These are phyloP conservation scores for Gossypium gossypioides DNA, from an alignment of 441 rosid genomes.

Conservation along the genomic window DNA sequence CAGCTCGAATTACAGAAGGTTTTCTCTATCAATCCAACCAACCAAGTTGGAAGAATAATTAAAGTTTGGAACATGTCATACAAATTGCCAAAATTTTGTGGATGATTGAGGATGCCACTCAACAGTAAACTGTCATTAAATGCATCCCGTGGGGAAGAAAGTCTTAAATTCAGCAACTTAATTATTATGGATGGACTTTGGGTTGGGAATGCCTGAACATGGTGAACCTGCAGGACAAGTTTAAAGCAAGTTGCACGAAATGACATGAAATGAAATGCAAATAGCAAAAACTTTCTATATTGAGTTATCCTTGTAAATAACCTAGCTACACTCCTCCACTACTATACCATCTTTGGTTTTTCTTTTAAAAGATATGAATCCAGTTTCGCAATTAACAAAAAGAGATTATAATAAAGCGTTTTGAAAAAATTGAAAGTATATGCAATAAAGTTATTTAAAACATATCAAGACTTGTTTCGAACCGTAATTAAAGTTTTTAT, in stretches of 20 bases:
- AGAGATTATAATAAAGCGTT: no score
- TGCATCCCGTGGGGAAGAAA: background rate
- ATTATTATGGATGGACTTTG: background rate
- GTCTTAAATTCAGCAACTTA: background rate
- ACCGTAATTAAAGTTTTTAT: no score
- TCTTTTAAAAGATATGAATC: no score
- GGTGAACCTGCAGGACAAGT: background rate
- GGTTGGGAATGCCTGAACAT: background rate
- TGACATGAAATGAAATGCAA: background rate
- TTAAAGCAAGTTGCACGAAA: constrained; percentile 13
- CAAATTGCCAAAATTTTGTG: background rate
- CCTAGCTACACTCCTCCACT: background rate
- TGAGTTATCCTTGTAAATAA: background rate
- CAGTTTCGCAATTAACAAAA: no score
- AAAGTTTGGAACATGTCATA: background rate
- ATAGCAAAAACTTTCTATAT: background rate
- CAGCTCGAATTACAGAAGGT: background rate
- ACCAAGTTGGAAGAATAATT: background rate
- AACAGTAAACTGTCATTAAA: background rate
- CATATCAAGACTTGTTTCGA: no score
- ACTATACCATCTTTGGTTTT: background rate
- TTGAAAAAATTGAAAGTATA: no score
- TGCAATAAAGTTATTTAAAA: no score
- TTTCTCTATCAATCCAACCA: background rate
- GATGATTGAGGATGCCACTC: no score